Conservation (phyloP, 2,329 filamentous ascomycete species). For the Pseudogymnoascus sp. region DNA sequence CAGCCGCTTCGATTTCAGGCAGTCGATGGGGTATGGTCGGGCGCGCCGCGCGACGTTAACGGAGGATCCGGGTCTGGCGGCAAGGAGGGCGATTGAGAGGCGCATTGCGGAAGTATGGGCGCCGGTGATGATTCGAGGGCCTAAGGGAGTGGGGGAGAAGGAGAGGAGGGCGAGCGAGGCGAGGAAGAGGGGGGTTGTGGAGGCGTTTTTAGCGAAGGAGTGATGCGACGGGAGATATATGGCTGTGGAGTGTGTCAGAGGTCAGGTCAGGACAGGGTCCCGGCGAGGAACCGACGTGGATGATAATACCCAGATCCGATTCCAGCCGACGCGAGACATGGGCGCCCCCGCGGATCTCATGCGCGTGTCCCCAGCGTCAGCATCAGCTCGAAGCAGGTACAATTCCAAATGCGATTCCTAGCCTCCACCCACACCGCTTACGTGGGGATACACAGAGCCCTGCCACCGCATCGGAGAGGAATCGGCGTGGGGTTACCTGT, state of each 20-base stretch:
- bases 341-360: neutral
- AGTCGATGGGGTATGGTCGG: constrained; percentile 2
- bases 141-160: constrained; percentile 29
- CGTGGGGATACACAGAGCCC: neutral
- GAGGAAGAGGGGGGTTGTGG: constrained; percentile 57
- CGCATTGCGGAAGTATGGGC: constrained; percentile 60
- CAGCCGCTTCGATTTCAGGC: neutral
- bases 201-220: constrained; percentile 51
- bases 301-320: neutral
- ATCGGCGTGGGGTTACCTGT: neutral
- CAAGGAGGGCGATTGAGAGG: constrained; percentile 50
- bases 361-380: neutral
- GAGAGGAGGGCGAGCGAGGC: constrained; percentile 55
- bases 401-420: neutral
- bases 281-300: neutral
- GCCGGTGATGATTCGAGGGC: constrained; percentile 49
- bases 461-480: neutral
- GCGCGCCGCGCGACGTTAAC: constrained; percentile 28
- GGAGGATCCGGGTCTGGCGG: constrained; percentile 41
- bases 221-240: neutral
- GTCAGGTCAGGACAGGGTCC: neutral
- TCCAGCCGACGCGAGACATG: neutral
- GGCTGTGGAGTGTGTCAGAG: neutral
- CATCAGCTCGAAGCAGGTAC: neutral
- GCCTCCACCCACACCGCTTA: neutral